Evolutionary conservation across 441 rosid genomes (phyloP).

Genomic region (Gossypium aridum): DNA sequence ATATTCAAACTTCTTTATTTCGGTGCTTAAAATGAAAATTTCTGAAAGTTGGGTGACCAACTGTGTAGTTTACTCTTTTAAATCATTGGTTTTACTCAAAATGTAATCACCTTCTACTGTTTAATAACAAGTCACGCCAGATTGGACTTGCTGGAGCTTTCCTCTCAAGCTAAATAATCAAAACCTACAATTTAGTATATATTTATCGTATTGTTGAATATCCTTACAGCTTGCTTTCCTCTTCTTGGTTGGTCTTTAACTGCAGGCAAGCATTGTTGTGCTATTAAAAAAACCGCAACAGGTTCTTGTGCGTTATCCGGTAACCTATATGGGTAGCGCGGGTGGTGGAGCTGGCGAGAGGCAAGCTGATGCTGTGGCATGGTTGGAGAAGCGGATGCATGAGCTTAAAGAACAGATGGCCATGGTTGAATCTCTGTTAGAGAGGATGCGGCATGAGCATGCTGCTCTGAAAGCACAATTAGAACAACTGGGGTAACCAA

Average conservation of each 20-base stretch:
- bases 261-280: constrained; percentile 73
- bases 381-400: constrained; percentile 75
- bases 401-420: constrained; percentile 74
- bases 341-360: constrained; percentile 20
- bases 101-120: background rate
- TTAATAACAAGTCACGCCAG: background rate
- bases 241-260: background rate
- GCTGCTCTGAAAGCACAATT: constrained; percentile 48
- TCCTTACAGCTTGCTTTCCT: background rate
- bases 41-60: no score
- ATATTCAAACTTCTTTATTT: no score
- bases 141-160: background rate
- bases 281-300: constrained; percentile 60
- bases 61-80: background rate
- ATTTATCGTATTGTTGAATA: background rate
- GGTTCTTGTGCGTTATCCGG: constrained; percentile 36
- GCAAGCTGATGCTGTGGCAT: constrained; percentile 36
- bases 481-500: constrained; percentile 36
- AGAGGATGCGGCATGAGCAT: constrained; percentile 69
- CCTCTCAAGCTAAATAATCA: background rate
- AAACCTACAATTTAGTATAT: background rate
- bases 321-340: constrained; percentile 25
- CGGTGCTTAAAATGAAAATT: no score
- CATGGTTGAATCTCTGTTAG: constrained; percentile 66
- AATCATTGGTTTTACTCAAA: background rate